Conservation (phyloP, 2,329 filamentous ascomycete genomes). For the Hypoxylon rubiginosum region DNA sequence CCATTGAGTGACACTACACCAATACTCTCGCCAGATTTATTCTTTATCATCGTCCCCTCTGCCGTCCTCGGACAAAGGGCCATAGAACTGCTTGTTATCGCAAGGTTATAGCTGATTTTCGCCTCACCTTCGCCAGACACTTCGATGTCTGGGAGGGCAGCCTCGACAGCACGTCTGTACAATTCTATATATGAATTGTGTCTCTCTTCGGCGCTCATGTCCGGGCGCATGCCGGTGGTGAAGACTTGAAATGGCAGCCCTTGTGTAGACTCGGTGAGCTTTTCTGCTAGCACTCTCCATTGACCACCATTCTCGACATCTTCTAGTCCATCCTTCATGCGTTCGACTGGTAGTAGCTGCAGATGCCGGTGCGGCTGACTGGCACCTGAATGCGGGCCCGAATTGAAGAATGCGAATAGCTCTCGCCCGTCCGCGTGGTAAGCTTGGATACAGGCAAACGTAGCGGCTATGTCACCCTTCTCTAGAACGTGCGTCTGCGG, state of each 20-base stretch:
- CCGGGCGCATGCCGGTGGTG: constrained; percentile 54
- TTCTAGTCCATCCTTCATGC: constrained; percentile 70
- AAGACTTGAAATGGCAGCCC: constrained; percentile 62
- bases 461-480: constrained; percentile 69
- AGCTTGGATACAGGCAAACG: constrained; percentile 72
- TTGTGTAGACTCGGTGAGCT: constrained; percentile 44
- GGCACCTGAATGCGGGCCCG: constrained; percentile 75
- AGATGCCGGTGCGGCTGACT: constrained; percentile 80
- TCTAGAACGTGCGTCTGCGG: constrained; percentile 75
- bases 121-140: constrained; percentile 57
- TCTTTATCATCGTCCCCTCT: constrained; percentile 59
- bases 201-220: constrained; percentile 55
- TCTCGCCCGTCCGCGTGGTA: constrained; percentile 58
- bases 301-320: constrained; percentile 39
- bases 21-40: constrained; percentile 49
- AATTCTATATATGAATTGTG: constrained; percentile 61
- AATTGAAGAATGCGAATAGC: constrained; percentile 79
- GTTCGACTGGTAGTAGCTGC: constrained; percentile 75
- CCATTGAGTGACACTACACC: constrained; percentile 69
- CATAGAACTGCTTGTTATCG: constrained; percentile 67
- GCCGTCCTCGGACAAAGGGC: constrained; percentile 67
- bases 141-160: constrained; percentile 32
- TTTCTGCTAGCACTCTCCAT: constrained; percentile 67
- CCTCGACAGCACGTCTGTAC: constrained; percentile 59
- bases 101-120: constrained; percentile 74